phyloP scores from a whole-genome alignment of 2,329 filamentous ascomycete species.

The Pestalotiopsis sp. region DNA sequence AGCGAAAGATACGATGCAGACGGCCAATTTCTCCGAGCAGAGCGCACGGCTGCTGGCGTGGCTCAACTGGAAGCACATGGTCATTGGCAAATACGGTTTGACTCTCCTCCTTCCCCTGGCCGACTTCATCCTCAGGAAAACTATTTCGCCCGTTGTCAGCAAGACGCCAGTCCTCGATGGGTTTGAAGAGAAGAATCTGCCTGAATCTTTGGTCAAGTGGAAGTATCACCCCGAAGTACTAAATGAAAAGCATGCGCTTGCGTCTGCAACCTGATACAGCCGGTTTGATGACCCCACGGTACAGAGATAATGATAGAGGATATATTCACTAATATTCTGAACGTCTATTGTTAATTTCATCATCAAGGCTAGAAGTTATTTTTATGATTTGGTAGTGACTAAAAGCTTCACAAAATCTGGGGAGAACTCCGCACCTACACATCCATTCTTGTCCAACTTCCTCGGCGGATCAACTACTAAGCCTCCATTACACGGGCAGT shows the following conservation, averaged over 20 bases:
- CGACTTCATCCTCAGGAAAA: neutral
- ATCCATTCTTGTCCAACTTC: too few relatives aligned
- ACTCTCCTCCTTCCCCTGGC: neutral
- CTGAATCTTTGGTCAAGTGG: neutral
- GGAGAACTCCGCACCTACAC: too few relatives aligned
- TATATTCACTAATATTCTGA: too few relatives aligned
- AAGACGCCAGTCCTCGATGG: neutral
- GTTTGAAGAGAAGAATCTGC: neutral
- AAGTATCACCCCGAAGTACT: neutral
- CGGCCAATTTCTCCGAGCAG: neutral
- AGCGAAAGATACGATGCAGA: neutral
- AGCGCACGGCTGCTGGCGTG: neutral
- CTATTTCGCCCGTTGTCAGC: neutral
- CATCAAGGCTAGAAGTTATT: too few relatives aligned
- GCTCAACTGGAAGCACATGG: slow-evolving; percentile 1
- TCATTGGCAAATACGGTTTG: neutral
- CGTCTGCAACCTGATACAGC: too few relatives aligned
- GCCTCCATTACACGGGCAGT: neutral
- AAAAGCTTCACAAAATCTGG: too few relatives aligned
- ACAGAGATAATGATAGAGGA: too few relatives aligned
- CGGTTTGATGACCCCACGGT: too few relatives aligned
- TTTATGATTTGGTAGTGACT: too few relatives aligned
- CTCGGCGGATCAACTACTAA: neutral
- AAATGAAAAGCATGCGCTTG: neutral
- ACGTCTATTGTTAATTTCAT: too few relatives aligned